These are phyloP conservation scores for Epichloe coenophiala DNA, from an alignment of 2,329 filamentous ascomycete genomes.

Conservation along the genomic window DNA sequence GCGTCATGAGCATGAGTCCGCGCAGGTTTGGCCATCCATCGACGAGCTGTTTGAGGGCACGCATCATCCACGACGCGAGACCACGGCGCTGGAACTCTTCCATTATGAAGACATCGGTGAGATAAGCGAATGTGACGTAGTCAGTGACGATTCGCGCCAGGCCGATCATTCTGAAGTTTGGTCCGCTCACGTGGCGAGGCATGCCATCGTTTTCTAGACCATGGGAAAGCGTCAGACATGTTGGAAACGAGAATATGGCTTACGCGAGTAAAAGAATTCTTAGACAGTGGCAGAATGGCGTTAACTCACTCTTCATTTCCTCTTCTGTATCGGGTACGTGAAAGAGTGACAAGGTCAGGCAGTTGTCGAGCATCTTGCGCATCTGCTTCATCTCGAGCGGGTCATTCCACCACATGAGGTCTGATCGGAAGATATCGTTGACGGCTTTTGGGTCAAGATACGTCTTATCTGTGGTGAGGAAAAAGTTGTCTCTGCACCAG, in stretches of 20 bases:
- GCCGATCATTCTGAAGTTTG: conserved; percentile 24
- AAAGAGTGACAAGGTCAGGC: conserved; percentile 48
- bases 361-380: conserved; percentile 40
- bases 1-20: conserved; percentile 41
- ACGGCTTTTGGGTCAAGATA: conserved; percentile 41
- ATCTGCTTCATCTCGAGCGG: conserved; percentile 34
- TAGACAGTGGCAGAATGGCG: conserved; percentile 12
- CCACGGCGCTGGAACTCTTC: conserved; percentile 46
- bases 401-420: conserved; percentile 48
- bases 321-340: conserved; percentile 23
- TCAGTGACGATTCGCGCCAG: conserved; percentile 52
- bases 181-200: conserved; percentile 16
- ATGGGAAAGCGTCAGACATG: neutral
- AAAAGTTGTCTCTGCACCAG: conserved; percentile 41
- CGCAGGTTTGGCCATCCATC: conserved; percentile 45
- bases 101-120: conserved; percentile 54
- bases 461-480: conserved; percentile 46
- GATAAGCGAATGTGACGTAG: conserved; percentile 52
- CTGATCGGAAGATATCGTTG: conserved; percentile 40
- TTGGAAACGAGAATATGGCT: neutral
- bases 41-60: conserved; percentile 43
- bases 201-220: conserved; percentile 18
- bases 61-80: conserved; percentile 51
- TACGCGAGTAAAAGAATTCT: neutral
- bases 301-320: conserved; percentile 24